Evolutionary conservation across 495 filamentous ascomycete species (phyloP), one percentile per base, ranked within the genome.

Genomic region (Ascodesmis nigricans): DNA sequence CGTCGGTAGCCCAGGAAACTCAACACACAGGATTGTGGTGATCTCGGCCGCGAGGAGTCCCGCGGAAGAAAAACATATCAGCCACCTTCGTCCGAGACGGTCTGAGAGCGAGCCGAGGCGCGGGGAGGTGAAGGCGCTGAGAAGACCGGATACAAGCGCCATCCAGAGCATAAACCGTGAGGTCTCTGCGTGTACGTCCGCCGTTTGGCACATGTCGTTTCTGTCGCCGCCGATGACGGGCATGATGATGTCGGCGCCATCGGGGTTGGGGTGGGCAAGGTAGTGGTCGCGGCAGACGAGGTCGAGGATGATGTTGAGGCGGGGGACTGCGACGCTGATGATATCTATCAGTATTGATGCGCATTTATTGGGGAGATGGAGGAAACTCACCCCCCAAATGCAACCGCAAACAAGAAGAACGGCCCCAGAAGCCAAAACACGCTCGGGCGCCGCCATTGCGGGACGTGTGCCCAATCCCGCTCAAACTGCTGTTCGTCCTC

Each of bases 81-180:
- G 48, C 11, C 49, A 59, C 28, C 71, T 78, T 29, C 87, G 67
- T 1, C 87, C 87, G 56, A 82, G 78, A 4, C 78, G 71, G 58
- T 97, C 87, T 1, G 84, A 93, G 14, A 92, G 55, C 0, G 73
- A 64, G 2, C 87, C 87, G 3, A 97, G 53, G 37, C 75, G 78
- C 2, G 87, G 87, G 29, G 74, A 73, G 15, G 70, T 70, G 42
- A 93, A 47, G 4, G 82, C 80, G 34, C 23, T 18, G 23, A 36
- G 5, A 10, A 31, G 14, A 11, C 27, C 33, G 4, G 33, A 4
- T 9, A 35, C 7, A 3, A 35, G 21, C 4, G 7, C 18, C 20
- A 35, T 9, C 20, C 11, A n/a, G 7, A 35, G 33, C 4, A 35
- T 35, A 18, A 35, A 35, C 7, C 9, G 14, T 4, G 33, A 35